phyloP scores from a whole-genome alignment of 441 rosid genomes.

The Rhodomyrtus psidioides region DNA sequence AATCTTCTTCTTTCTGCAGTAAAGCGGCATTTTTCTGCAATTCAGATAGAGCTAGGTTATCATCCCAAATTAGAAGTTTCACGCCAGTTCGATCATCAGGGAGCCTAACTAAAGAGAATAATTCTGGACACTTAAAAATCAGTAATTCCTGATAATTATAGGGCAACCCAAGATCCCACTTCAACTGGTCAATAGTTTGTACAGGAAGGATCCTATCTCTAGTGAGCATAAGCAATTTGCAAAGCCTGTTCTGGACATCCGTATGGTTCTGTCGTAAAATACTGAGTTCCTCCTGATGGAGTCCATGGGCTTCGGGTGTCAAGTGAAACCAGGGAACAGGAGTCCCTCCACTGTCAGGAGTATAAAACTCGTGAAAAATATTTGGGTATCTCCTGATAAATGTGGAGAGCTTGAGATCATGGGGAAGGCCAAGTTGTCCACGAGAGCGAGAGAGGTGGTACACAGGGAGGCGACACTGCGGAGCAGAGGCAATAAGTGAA shows the following conservation, averaged over 20 bases:
- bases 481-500: slow-evolving; percentile 39
- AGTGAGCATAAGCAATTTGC: slow-evolving; percentile 75
- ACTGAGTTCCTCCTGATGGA: slow-evolving; percentile 29
- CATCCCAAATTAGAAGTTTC: slow-evolving; percentile 45
- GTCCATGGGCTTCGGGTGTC: slow-evolving; percentile 37
- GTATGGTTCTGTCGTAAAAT: slow-evolving; percentile 13
- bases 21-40: slow-evolving; percentile 29
- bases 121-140: slow-evolving; percentile 28
- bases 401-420: slow-evolving; percentile 51
- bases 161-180: slow-evolving; percentile 88
- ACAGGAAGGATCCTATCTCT: slow-evolving; percentile 48
- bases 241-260: slow-evolving; percentile 39
- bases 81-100: slow-evolving; percentile 51
- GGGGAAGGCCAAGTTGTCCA: slow-evolving; percentile 58
- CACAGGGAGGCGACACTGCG: slow-evolving; percentile 32
- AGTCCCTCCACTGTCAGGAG: slow-evolving; percentile 63
- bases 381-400: slow-evolving; percentile 65
- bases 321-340: slow-evolving; percentile 64
- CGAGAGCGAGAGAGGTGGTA: slow-evolving; percentile 40
- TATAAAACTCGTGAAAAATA: slow-evolving; percentile 38
- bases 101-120: slow-evolving; percentile 41
- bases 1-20: slow-evolving; percentile 18
- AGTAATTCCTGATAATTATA: slow-evolving; percentile 35
- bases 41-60: slow-evolving; percentile 46
- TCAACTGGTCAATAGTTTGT: slow-evolving; percentile 70